Conservation (phyloP, 768 basidiomycete species). For the Rhizopogon vinicolor region DNA sequence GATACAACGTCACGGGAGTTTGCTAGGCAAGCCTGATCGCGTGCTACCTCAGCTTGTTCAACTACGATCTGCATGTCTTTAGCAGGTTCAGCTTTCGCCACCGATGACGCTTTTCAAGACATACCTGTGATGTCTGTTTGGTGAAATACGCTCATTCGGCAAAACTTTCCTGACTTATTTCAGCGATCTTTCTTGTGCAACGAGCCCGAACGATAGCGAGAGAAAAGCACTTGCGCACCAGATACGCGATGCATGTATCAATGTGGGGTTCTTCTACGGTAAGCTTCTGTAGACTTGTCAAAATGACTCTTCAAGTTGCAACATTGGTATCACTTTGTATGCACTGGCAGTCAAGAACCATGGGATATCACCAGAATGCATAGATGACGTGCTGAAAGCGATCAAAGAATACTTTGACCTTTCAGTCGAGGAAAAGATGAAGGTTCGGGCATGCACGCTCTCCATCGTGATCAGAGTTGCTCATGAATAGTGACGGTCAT, state of each 20-base stretch:
- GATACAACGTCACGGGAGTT: too few relatives aligned
- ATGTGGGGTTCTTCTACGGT: conserved; percentile 87
- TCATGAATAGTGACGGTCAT: not conserved
- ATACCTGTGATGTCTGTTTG: conserved; percentile 22
- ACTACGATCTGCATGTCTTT: conserved; percentile 13
- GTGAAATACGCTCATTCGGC: too few relatives aligned
- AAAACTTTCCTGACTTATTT: not conserved
- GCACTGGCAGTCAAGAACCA: conserved; percentile 57
- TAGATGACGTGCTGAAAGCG: conserved; percentile 40
- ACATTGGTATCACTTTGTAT: not conserved
- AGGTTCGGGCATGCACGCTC: conserved; percentile 34
- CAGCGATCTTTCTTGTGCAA: conserved; percentile 43
- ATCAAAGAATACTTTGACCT: conserved; percentile 64
- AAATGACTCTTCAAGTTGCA: not conserved
- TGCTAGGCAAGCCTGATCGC: too few relatives aligned
- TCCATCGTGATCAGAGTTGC: not conserved
- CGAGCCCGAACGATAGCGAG: conserved; percentile 30
- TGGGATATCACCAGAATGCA: conserved; percentile 52
- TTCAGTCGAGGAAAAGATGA: conserved; percentile 58
- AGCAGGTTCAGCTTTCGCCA: conserved; percentile 10
- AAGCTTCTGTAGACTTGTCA: conserved; percentile 4
- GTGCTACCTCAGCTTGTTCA: too few relatives aligned
- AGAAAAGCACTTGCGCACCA: conserved; percentile 46
- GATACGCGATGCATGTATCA: conserved; percentile 72
- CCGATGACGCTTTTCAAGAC: conserved; percentile 15